These are phyloP conservation scores for Rhizopogon vinicolor DNA, from an alignment of 768 basidiomycete species.

Conservation along the genomic window DNA sequence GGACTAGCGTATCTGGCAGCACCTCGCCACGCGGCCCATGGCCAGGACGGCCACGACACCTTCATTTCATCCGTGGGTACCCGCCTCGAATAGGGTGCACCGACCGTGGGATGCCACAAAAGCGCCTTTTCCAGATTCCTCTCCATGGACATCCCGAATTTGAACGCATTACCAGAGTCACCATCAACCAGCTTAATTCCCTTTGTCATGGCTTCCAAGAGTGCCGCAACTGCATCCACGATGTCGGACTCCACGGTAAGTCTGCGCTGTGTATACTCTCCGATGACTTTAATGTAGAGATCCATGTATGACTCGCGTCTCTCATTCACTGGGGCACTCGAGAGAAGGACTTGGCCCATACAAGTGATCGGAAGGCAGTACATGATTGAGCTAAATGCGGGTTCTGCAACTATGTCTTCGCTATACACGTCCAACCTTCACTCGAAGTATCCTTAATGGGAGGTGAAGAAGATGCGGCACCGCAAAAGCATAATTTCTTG, in stretches of 20 bases:
- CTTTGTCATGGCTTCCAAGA: too few relatives aligned
- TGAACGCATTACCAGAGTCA: too few relatives aligned
- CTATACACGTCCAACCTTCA: slow-evolving; percentile 14
- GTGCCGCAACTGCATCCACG: too few relatives aligned
- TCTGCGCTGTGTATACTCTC: too few relatives aligned
- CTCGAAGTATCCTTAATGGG: slow-evolving; percentile 16
- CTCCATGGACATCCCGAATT: not conserved
- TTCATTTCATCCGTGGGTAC: not conserved
- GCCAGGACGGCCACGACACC: slow-evolving; percentile 16
- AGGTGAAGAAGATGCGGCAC: slow-evolving; percentile 15
- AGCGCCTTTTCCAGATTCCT: slow-evolving; percentile 9
- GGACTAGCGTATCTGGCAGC: slow-evolving; percentile 1
- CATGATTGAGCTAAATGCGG: too few relatives aligned
- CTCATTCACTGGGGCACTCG: too few relatives aligned
- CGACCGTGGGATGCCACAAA: slow-evolving; percentile 17
- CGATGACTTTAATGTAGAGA: too few relatives aligned
- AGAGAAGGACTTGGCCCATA: too few relatives aligned
- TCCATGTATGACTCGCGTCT: too few relatives aligned
- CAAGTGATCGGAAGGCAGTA: too few relatives aligned
- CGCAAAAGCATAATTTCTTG: slow-evolving; percentile 15
- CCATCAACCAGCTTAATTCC: too few relatives aligned
- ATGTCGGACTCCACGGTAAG: too few relatives aligned
- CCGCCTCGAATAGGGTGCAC: slow-evolving; percentile 7
- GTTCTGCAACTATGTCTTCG: slow-evolving; percentile 13
- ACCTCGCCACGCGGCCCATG: slow-evolving; percentile 21